Base-by-base conservation (phyloP, 805 yeast genomes). In the Lipomyces orientalis region DNA sequence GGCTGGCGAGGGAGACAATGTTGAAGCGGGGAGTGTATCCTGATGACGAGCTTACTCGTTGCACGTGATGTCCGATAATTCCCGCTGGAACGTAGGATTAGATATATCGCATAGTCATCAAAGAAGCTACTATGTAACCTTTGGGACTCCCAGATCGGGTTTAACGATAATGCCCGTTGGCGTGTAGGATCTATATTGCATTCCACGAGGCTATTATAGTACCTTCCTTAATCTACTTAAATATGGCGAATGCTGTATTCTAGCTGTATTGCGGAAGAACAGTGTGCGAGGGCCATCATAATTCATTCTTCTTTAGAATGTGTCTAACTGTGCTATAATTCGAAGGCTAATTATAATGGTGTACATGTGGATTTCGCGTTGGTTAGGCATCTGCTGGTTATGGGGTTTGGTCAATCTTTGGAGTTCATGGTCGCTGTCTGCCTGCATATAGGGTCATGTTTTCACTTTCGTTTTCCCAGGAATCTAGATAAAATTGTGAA, bases 1-100 rank as follows among this genome's bases (percentile, higher is more conserved):
- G 52, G 59, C 71, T 70, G n/a, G 64, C 66, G 14, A 37, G 55
- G 39, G 71, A 68, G 59, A 66, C 67, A 12, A 57, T 60, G 66
- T 51, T 67, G 37, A 66, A 65, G 35, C 58, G 39, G 34, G 61
- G 64, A 5, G 66, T 67, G 6, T 67, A 58, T 37, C 49, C 58
- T 34, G 66, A 63, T 46, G 66, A 56, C 43, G 37, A 34, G 37
- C 31, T 59, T n/a, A 10, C 64, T 64, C 16, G 25, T 43, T 14
- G 60, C 64, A 14, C 60, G 67, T 22, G 68, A 65, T 57, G n/a
- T 57, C 37, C 37, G 37, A 34, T 34, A 34, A 34, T 34, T 34
- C 37, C 4, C 2, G 37, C n/a, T 34, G 9, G 37, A 34, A 34
- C 37, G 37, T 34, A 34, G 37, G 37, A 34, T 34, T 10, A 34